Base-by-base conservation (phyloP, 2,329 filamentous ascomycete species). In the Aquanectria penicillioides region DNA sequence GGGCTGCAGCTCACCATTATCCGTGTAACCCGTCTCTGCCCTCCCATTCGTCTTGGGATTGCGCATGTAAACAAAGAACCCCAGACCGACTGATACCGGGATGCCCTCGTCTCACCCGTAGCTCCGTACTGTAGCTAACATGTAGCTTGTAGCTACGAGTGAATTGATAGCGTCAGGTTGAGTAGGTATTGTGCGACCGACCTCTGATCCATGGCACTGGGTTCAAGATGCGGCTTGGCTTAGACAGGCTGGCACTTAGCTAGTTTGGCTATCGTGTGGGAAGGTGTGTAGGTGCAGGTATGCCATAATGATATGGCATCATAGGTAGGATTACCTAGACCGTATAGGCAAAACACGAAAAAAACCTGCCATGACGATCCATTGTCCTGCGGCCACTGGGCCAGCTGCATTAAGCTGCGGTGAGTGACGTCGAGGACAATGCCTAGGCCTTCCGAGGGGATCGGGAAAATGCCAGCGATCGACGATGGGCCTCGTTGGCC, bases 391-490 rank as follows among this genome's bases (percentile, higher is more conserved):
- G 47, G 33, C 57, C 37, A 33, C 34, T 40, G 28, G 31, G 41
- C 15, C 23, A 40, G 40, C 43, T 26, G 28, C 23, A 29, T 25
- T 36, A 25, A 28, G 12, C 33, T 47, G 13, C 40, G 38, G 53
- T 52, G 36, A 62, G 68, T 71, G 69, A 70, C 69, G 69, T 71
- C 59, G 62, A 47, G 54, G 55, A 47, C 48, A 55, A 49, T 57
- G 57, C 59, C 58, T n/a, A 61, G 57, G 61, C 54, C 36, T 50
- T 34, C 51, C 41, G 52, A 54, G 50, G 57, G 48, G 63, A 71
- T 71, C 69, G 67, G 64, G 46, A 57, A 68, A 68, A 59, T 58
- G 63, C 57, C 60, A 53, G 50, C 50, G 69, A 71, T 71, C 69
- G 69, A 69, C 51, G 57, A 70, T 67, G 33, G 53, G 57, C 41